Conservation (phyloP, 2,329 filamentous ascomycete genomes). For the Trichoderma sp. region DNA sequence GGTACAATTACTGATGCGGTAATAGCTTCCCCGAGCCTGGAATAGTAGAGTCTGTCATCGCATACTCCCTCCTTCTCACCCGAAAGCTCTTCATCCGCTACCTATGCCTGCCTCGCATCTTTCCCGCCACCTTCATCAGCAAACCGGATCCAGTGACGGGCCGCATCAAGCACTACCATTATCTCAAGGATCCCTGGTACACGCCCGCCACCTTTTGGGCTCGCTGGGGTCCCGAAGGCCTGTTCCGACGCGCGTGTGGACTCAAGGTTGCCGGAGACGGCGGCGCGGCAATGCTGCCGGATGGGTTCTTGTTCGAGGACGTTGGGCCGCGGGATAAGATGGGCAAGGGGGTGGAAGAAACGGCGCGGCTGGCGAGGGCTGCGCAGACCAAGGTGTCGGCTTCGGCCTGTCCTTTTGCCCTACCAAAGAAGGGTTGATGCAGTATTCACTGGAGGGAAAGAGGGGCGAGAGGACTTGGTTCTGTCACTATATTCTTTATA, state of each 20-base stretch:
- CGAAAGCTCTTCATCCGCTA: constrained; percentile 61
- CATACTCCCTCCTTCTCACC: constrained; percentile 51
- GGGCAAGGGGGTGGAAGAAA: constrained; percentile 55
- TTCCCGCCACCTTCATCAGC: constrained; percentile 44
- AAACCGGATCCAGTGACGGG: constrained; percentile 57
- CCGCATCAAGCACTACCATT: constrained; percentile 53
- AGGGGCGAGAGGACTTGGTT: too few relatives aligned
- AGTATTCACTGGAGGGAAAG: not conserved
- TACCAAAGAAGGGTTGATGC: constrained; percentile 10
- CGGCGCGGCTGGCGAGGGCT: constrained; percentile 34
- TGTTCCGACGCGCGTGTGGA: constrained; percentile 49
- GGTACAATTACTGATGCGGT: not conserved
- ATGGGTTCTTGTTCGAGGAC: constrained; percentile 60
- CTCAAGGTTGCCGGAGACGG: constrained; percentile 51
- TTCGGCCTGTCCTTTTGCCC: constrained; percentile 50
- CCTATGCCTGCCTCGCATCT: constrained; percentile 60
- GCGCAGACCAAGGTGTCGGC: constrained; percentile 39
- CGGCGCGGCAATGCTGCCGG: constrained; percentile 44
- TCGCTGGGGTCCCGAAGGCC: constrained; percentile 62
- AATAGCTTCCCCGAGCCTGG: constrained; percentile 49
- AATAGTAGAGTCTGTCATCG: constrained; percentile 41
- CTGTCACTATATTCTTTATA: too few relatives aligned
- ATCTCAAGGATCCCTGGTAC: constrained; percentile 68
- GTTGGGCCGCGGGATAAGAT: constrained; percentile 62
- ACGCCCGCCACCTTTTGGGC: constrained; percentile 60